Evolutionary conservation across 768 basidiomycete species (phyloP), one percentile per base, ranked within the genome.

Genomic region (Heimioporus sp.): DNA sequence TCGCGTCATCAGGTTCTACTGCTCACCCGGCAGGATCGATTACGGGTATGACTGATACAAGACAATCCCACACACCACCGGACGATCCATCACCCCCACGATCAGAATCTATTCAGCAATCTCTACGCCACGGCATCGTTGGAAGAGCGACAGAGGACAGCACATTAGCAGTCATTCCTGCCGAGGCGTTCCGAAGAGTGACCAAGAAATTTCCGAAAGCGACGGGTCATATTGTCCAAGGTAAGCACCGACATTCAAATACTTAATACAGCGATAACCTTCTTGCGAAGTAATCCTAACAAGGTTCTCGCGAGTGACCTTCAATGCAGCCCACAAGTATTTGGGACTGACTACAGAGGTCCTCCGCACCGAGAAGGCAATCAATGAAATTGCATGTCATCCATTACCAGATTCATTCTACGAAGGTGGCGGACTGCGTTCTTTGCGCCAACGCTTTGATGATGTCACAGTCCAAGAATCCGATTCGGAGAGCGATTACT

Each of bases 161-260:
- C 5, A 98, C 97, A 2, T 74, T 99, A 17, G 97, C 96, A n/a
- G 96, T 99, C 10, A 98, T 99, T 49, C 97, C 97, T 21, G 96
- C 97, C 2, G 94, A 98, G 67, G 97, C 96, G 5, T 99, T 99
- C 72, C 79, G 88, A 49, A 79, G 94, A 45, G 74, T 99, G 37
- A 98, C 96, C 3, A 92, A 95, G 72, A 94, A 96, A 66, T 97
- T 89, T 61, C 97, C 97, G 0, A 98, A 98, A 63, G 94, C 97
- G 4, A 91, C 94, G 35, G 94, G 95, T 5, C 93, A 95, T 61
- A 94, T 98, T 52, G 92, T 97, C 0, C 92, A 95, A 81, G 92
- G 93, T 85, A 63, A 34, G 65, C 54, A 7, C 40, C 28, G 37
- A 5, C 35, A 20, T 0, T 53, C 31, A 19, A n/a, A 13, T 31